Base-by-base conservation (phyloP, 2,329 filamentous ascomycete species). In the Talaromyces islandicus region DNA sequence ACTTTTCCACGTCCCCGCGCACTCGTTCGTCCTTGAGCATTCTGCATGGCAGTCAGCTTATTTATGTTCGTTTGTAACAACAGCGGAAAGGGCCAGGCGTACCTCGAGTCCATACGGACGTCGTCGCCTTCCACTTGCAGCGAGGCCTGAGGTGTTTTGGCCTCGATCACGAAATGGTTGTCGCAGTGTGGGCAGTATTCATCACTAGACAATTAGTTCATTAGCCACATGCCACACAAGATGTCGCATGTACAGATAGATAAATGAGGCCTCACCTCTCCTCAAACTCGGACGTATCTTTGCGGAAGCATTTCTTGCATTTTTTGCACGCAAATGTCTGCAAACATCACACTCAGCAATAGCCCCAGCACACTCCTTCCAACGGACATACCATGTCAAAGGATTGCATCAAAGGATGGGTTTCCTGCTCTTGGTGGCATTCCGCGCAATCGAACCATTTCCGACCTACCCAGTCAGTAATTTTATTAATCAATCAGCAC, bases 371-470 rank as follows among this genome's bases (percentile, higher is more conserved):
- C 30, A 27, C 4, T 35, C 12, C 32, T 35, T 35, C 32, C 32
- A 12, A 41, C n/a, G n/a, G n/a, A n/a, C 27, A n/a, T 57, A 84
- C 82, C 91, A 99, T 96, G 71, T 99, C 94, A 68, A 88, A 83
- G 65, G 81, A 83, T 77, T 96, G 89, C 58, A 85, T 78, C 24
- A 99, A 86, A 41, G 83, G 78, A 75, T 97, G 94, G 63, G 81
- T 77, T 75, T 95, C 89, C 63, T 85, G 81, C 74, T 99, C 94
- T 58, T 80, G 79, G 78, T 99, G 94, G 79, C 94, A 99, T 74
- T 97, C 89, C 65, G 91, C 90, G 78, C 94, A 99, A 81, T 99
- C 94, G 79, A 97, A 99, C 95, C 95, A 99, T 81, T 96, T 97
- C 63, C 86, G 85, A 81, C 91, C 91, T 93, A 69, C 38, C 50